A percentile compares a stretch with the other conserved stretches of the same genome.
phyloP scores from a whole-genome alignment of 495 filamentous ascomycete species.

The Lophium mytilinum region DNA sequence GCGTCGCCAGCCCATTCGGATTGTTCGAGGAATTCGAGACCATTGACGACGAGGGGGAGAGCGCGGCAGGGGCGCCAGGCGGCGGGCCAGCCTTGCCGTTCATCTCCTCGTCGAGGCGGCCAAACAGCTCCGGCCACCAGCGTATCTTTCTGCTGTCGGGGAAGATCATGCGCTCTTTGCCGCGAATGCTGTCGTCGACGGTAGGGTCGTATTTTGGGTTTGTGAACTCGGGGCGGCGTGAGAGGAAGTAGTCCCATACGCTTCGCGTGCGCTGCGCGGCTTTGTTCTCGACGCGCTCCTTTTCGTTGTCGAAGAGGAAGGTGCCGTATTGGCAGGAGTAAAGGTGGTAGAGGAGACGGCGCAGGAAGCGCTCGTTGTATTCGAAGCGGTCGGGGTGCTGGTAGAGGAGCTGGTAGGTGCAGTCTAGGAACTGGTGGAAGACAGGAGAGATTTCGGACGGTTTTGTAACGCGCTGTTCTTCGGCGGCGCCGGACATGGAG shows the following conservation, averaged over 20 bases:
- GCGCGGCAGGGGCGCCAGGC: not conserved
- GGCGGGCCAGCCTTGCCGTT: slow-evolving; percentile 48
- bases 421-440: slow-evolving; percentile 97
- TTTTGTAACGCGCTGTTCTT: slow-evolving; percentile 49
- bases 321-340: slow-evolving; percentile 97
- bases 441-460: slow-evolving; percentile 88
- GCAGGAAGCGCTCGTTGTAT: slow-evolving; percentile 91
- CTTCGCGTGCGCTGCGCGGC: slow-evolving; percentile 69
- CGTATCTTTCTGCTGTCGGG: slow-evolving; percentile 59
- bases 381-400: slow-evolving; percentile 91
- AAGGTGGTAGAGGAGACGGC: slow-evolving; percentile 84
- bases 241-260: slow-evolving; percentile 94
- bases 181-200: slow-evolving; percentile 68
- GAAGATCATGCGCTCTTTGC: slow-evolving; percentile 75
- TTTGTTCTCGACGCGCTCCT: slow-evolving; percentile 67
- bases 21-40: not conserved
- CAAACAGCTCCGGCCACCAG: slow-evolving; percentile 92
- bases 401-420: slow-evolving; percentile 80
- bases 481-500: slow-evolving; percentile 32
- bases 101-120: slow-evolving; percentile 83
- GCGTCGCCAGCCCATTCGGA: slow-evolving; percentile 7
- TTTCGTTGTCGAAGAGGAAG: slow-evolving; percentile 92
- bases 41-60: slow-evolving; percentile 1
- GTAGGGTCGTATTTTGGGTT: slow-evolving; percentile 70
- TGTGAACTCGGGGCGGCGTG: slow-evolving; percentile 65